phyloP scores from a whole-genome alignment of 2,329 filamentous ascomycete species.

The Trichoderma aggressivum region DNA sequence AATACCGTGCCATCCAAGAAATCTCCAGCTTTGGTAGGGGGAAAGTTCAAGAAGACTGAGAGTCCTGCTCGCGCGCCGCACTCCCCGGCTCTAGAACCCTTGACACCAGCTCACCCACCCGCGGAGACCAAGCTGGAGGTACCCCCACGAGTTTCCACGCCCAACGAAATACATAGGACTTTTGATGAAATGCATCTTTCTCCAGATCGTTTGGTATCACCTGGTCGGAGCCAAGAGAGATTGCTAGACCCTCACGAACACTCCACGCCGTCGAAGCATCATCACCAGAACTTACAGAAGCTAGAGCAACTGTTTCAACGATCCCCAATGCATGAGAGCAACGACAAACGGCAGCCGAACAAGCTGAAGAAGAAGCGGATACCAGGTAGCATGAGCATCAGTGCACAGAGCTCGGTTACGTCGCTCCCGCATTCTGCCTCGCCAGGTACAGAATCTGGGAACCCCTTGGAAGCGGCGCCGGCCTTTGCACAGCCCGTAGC shows the following conservation, averaged over 20 bases:
- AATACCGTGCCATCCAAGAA: conserved; percentile 93
- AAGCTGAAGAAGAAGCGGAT: conserved; percentile 86
- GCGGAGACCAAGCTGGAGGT: conserved; percentile 18
- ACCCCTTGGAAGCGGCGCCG: conserved; percentile 43
- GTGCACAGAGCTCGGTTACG: conserved; percentile 84
- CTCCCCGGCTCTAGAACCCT: conserved; percentile 37
- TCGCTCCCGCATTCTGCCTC: conserved; percentile 58
- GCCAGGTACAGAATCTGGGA: conserved; percentile 43
- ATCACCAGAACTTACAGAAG: conserved; percentile 61
- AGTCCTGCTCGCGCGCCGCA: conserved; percentile 25
- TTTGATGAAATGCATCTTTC: conserved; percentile 28
- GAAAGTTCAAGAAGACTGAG: conserved; percentile 56
- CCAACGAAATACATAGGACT: conserved; percentile 31
- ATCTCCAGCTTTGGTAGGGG: conserved; percentile 67
- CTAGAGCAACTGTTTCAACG: conserved; percentile 69
- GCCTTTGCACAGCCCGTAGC: conserved; percentile 2
- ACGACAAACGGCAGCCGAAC: conserved; percentile 72
- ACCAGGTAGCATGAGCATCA: conserved; percentile 73
- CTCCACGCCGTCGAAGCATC: conserved; percentile 62
- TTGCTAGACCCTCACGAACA: conserved; percentile 42
- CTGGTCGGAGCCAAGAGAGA: conserved; percentile 49
- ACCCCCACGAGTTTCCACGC: conserved; percentile 22
- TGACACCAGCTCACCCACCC: conserved; percentile 34
- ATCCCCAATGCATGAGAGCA: conserved; percentile 56
- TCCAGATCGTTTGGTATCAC: conserved; percentile 29